These are phyloP conservation scores for Leccinum fibrillosum DNA, from an alignment of 768 basidiomycete species.

Conservation along the genomic window DNA sequence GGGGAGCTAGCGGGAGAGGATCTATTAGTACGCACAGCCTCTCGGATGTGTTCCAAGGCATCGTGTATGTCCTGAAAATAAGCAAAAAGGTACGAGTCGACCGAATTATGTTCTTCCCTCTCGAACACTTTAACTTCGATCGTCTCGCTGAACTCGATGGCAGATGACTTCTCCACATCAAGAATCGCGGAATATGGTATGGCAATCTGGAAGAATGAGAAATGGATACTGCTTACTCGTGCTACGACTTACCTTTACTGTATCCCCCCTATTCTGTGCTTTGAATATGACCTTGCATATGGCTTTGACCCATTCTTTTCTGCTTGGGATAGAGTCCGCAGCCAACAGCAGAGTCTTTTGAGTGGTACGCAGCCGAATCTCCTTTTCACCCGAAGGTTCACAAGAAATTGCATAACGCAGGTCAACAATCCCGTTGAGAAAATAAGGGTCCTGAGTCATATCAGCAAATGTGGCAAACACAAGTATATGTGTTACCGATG, in stretches of 20 bases:
- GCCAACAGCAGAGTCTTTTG: constrained; percentile 69
- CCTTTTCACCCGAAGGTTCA: constrained; percentile 73
- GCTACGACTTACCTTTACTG: constrained; percentile 67
- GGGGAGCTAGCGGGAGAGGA: constrained; percentile 23
- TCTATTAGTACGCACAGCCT: constrained; percentile 62
- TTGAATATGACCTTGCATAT: constrained; percentile 94
- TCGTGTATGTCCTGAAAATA: constrained; percentile 82
- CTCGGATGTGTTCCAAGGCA: constrained; percentile 80
- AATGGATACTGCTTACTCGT: background rate
- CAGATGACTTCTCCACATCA: constrained; percentile 83
- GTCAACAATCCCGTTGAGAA: constrained; percentile 94
- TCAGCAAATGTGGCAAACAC: constrained; percentile 6
- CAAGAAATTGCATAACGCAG: constrained; percentile 90
- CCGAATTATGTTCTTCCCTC: constrained; percentile 67
- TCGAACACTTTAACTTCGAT: constrained; percentile 92
- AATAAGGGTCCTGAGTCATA: constrained; percentile 82
- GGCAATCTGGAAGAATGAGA: constrained; percentile 59
- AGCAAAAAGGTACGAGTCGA: constrained; percentile 92
- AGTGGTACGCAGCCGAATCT: constrained; percentile 80
- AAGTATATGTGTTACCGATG: constrained; percentile 55
- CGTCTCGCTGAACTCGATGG: constrained; percentile 95
- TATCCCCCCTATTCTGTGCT: constrained; percentile 94
- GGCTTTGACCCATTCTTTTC: constrained; percentile 95
- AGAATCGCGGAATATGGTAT: constrained; percentile 89
- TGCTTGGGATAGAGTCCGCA: constrained; percentile 77